phyloP scores from a whole-genome alignment of 306 rosid species.

The cucumber (Cucumis sativus) region DNA sequence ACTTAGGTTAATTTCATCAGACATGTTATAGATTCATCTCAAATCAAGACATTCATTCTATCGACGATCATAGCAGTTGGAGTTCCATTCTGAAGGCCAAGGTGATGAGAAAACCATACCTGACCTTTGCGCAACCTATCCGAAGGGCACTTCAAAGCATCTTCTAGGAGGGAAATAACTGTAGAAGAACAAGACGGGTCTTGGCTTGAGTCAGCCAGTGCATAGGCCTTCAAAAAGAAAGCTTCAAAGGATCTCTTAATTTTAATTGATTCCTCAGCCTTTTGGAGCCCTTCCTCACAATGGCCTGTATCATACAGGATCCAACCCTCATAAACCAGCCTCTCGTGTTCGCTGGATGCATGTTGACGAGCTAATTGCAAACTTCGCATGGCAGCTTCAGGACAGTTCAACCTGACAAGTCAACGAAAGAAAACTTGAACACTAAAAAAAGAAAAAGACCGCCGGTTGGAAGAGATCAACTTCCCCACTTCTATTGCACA shows the following conservation, averaged over 20 bases:
- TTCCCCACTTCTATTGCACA: not conserved
- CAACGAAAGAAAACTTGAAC: slow-evolving; percentile 11
- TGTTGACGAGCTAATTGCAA: slow-evolving; percentile 81
- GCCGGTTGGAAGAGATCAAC: not conserved
- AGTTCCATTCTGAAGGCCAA: not conserved
- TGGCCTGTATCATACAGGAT: slow-evolving; percentile 88
- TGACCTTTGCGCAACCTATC: slow-evolving; percentile 95
- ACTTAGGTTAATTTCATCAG: not conserved
- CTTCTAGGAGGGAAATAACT: slow-evolving; percentile 75
- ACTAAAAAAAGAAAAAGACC: no score
- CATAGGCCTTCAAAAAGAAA: slow-evolving; percentile 85
- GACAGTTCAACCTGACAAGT: slow-evolving; percentile 68
- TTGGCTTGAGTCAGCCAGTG: slow-evolving; percentile 75
- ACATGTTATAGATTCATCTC: not conserved
- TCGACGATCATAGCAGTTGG: not conserved
- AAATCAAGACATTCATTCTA: not conserved
- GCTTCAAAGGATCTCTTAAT: slow-evolving; percentile 89
- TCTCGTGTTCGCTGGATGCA: slow-evolving; percentile 73
- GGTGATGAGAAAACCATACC: slow-evolving; percentile 33
- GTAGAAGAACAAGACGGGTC: slow-evolving; percentile 60
- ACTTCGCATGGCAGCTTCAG: slow-evolving; percentile 87
- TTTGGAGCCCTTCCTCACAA: slow-evolving; percentile 75
- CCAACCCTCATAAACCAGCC: slow-evolving; percentile 88
- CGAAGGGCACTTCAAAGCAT: slow-evolving; percentile 84
- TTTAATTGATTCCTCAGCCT: slow-evolving; percentile 79